These are phyloP conservation scores for Eucalyptus shirleyi DNA, from an alignment of 345 rosid genomes.

Conservation along the genomic window DNA sequence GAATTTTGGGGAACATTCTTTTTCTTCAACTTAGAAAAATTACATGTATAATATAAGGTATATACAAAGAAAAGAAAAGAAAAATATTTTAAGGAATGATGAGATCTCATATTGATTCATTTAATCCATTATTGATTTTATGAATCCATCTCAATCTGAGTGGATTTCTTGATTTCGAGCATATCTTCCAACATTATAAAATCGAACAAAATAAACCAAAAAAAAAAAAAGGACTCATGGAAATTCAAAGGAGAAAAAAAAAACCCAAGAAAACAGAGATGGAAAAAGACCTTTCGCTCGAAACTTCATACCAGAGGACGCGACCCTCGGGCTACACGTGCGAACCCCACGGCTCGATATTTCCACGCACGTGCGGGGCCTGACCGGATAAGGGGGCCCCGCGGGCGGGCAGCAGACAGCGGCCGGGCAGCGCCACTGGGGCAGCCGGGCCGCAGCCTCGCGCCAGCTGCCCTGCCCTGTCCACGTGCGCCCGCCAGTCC, in stretches of 20 bases:
- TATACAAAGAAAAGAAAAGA: too few species aligned
- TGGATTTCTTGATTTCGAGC: too few species aligned
- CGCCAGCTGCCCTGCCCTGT: neutral
- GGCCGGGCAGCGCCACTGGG: constrained; percentile 1
- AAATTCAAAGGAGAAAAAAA: too few species aligned
- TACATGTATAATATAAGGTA: neutral
- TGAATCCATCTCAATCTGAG: too few species aligned
- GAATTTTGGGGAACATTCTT: neutral
- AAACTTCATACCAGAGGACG: neutral
- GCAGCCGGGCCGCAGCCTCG: neutral
- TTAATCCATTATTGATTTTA: too few species aligned
- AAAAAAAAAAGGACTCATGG: neutral
- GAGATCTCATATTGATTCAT: too few species aligned
- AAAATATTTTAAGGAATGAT: too few species aligned
- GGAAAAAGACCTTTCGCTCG: neutral
- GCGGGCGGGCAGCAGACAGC: constrained; percentile 11
- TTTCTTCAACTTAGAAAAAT: neutral
- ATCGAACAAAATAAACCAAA: too few species aligned
- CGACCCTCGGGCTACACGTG: neutral
- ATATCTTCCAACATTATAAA: too few species aligned
- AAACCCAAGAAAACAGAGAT: neutral
- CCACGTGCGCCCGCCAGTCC: constrained; percentile 1
- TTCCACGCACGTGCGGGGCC: neutral
- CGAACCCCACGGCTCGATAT: neutral
- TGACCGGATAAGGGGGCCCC: neutral